A percentile compares a stretch with the other conserved stretches of the same genome.
phyloP scores from a whole-genome alignment of 108 stramenopile species.

The Fragilariopsis cylindrus region DNA sequence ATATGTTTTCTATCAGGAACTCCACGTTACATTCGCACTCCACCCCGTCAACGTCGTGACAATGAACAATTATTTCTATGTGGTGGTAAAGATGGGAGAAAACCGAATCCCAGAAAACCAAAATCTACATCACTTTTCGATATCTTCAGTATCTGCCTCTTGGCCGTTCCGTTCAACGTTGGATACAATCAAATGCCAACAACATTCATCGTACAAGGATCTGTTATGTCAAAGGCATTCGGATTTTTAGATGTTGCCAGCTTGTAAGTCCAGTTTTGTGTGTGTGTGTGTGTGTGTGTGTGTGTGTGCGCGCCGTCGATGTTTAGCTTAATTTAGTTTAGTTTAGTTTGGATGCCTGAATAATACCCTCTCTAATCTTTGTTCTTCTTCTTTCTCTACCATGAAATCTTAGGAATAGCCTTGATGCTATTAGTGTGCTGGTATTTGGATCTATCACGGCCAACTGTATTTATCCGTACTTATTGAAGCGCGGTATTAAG shows the following conservation, averaged over 20 bases:
- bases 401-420: slow-evolving; percentile 38
- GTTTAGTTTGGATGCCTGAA: too few relatives aligned
- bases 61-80: slow-evolving; percentile 9
- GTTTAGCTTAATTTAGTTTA: too few relatives aligned
- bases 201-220: slow-evolving; percentile 81
- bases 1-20: slow-evolving; percentile 48
- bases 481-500: slow-evolving; percentile 63
- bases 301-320: too few relatives aligned
- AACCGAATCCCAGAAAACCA: background rate
- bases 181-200: slow-evolving; percentile 75
- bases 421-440: slow-evolving; percentile 73
- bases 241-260: slow-evolving; percentile 76
- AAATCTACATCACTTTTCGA: slow-evolving; percentile 42
- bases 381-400: too few relatives aligned
- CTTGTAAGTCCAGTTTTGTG: slow-evolving; percentile 28
- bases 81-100: slow-evolving; percentile 11
- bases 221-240: slow-evolving; percentile 72
- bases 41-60: slow-evolving; percentile 31
- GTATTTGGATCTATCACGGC: slow-evolving; percentile 72
- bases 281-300: too few relatives aligned
- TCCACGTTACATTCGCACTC: slow-evolving; percentile 50
- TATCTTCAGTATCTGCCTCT: slow-evolving; percentile 40
- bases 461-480: slow-evolving; percentile 60
- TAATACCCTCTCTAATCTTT: too few relatives aligned
- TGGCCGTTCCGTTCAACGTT: slow-evolving; percentile 71